Percentiles rank a stretch among this genome's conserved stretches.
Evolutionary conservation across 129 eudicot species (phyloP).

Genomic region (Chrysanthemum seticuspe): DNA sequence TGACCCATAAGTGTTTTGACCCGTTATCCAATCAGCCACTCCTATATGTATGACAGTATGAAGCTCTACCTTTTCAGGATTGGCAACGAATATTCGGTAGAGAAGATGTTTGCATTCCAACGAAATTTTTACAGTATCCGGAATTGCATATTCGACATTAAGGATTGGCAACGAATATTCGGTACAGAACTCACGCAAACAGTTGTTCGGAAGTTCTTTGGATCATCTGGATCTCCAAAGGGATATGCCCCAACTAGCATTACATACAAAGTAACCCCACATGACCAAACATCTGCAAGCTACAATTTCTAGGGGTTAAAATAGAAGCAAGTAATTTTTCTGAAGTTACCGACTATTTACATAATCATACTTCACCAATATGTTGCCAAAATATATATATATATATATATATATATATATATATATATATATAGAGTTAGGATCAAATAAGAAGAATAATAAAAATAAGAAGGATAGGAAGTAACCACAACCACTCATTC

Average conservation of each 20-base stretch:
- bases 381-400: too few species aligned
- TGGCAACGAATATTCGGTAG: constrained; percentile 56
- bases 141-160: constrained; percentile 50
- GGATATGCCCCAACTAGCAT: constrained; percentile 80
- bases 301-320: constrained; percentile 28
- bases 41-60: not conserved
- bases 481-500: too few species aligned
- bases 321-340: not conserved
- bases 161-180: constrained; percentile 47
- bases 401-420: too few species aligned
- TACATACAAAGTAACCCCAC: constrained; percentile 72
- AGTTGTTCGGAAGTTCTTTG: constrained; percentile 57
- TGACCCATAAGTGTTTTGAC: not conserved
- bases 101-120: constrained; percentile 63
- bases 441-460: too few species aligned
- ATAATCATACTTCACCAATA: not conserved
- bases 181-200: constrained; percentile 50
- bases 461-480: too few species aligned
- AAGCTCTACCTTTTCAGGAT: constrained; percentile 55
- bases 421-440: too few species aligned
- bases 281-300: constrained; percentile 91
- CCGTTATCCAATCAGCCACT: constrained; percentile 1
- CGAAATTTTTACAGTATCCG: constrained; percentile 47
- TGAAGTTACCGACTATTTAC: not conserved
- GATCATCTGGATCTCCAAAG: constrained; percentile 66